Conservation (phyloP, 805 yeast genomes). For the Phaffomyces antillensis region DNA sequence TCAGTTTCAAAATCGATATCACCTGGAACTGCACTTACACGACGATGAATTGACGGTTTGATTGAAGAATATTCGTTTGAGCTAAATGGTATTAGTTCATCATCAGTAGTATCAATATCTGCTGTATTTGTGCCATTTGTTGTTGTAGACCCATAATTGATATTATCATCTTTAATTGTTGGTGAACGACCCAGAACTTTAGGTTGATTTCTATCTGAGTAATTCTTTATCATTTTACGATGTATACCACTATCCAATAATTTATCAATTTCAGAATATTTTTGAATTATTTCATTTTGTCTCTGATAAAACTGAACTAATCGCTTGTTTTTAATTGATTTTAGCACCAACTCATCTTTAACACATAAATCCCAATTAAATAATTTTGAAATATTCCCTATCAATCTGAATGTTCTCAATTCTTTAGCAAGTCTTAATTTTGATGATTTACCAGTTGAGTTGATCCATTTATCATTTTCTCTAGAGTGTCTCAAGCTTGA, state of each 20-base stretch:
- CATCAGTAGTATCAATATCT: neutral
- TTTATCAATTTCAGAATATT: slow-evolving; percentile 53
- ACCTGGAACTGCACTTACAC: slow-evolving; percentile 46
- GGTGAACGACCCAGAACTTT: slow-evolving; percentile 4
- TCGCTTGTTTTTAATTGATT: slow-evolving; percentile 20
- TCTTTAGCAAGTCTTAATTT: slow-evolving; percentile 23
- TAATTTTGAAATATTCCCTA: slow-evolving; percentile 34
- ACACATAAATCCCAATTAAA: slow-evolving; percentile 32
- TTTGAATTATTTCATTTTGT: slow-evolving; percentile 55
- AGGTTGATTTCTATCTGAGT: slow-evolving; percentile 24
- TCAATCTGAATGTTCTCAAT: slow-evolving; percentile 40
- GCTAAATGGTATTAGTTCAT: neutral
- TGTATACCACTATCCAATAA: slow-evolving; percentile 68
- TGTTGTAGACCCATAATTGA: slow-evolving; percentile 1
- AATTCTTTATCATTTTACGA: slow-evolving; percentile 53
- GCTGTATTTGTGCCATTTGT: neutral
- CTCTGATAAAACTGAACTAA: slow-evolving; percentile 40
- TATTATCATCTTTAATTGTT: neutral
- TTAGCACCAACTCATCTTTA: slow-evolving; percentile 20
- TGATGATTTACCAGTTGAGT: slow-evolving; percentile 13
- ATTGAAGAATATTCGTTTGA: neutral
- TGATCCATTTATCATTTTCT: slow-evolving; percentile 16
- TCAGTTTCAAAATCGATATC: slow-evolving; percentile 53
- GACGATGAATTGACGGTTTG: slow-evolving; percentile 7
- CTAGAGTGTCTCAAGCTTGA: slow-evolving; percentile 14